Evolutionary conservation across 2,329 filamentous ascomycete species (phyloP).

Genomic region (Anthostomella pinea): DNA sequence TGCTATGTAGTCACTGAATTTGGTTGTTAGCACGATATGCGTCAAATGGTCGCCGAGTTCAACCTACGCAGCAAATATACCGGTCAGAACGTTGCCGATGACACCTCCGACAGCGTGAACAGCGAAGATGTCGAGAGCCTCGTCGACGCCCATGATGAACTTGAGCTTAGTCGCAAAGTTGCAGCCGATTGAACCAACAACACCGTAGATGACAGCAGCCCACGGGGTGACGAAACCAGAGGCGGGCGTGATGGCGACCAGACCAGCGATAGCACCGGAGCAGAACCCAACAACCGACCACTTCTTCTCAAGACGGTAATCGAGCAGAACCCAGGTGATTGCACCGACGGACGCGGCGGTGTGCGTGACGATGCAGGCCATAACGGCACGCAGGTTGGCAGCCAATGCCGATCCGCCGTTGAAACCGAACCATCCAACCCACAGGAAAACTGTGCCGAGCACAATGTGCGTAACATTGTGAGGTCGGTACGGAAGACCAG

Average conservation of each 20-base stretch:
- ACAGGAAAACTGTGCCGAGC: conserved; percentile 72
- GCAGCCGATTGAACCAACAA: conserved; percentile 63
- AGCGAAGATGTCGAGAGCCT: conserved; percentile 87
- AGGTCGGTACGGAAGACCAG: conserved; percentile 64
- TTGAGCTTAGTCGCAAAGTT: conserved; percentile 87
- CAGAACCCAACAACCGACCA: conserved; percentile 95
- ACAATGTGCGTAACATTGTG: conserved; percentile 75
- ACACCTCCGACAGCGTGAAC: conserved; percentile 86
- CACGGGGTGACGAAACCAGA: conserved; percentile 75
- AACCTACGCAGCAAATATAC: conserved; percentile 69
- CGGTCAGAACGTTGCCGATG: conserved; percentile 74
- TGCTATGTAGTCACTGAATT: conserved; percentile 65
- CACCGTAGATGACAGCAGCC: conserved; percentile 56
- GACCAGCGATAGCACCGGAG: conserved; percentile 80
- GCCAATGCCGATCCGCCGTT: conserved; percentile 81
- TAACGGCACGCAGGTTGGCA: conserved; percentile 82
- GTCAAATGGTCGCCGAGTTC: background rate
- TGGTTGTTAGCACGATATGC: conserved; percentile 5
- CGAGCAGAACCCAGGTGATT: conserved; percentile 79
- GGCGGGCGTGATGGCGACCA: conserved; percentile 83
- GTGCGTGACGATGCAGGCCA: conserved; percentile 88
- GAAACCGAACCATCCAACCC: conserved; percentile 97
- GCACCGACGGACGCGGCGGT: conserved; percentile 78
- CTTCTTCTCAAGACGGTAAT: conserved; percentile 88
- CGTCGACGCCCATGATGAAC: conserved; percentile 73